These are phyloP conservation scores for Sonneratia alba DNA, from an alignment of 345 rosid genomes.

Conservation along the genomic window DNA sequence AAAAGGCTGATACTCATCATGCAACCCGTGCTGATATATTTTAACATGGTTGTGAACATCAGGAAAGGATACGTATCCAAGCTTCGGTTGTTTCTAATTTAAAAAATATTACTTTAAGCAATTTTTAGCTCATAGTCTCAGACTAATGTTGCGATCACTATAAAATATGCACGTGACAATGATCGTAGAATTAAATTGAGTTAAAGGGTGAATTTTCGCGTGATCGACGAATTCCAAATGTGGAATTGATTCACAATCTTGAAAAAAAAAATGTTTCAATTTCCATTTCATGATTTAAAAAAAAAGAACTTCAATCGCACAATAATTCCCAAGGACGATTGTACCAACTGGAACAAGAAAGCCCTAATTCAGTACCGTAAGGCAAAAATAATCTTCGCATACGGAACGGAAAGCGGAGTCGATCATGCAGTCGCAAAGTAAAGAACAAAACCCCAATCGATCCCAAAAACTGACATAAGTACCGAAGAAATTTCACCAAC, in stretches of 20 bases:
- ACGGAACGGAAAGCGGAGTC: too few relatives aligned
- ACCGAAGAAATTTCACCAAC: conserved; percentile 13
- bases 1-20: neutral
- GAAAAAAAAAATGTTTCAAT: neutral
- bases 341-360: neutral
- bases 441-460: too few relatives aligned
- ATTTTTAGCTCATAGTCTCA: neutral
- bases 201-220: neutral
- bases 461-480: neutral
- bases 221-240: neutral
- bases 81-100: neutral
- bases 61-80: neutral
- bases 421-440: too few relatives aligned
- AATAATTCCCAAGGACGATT: neutral
- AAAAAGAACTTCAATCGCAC: neutral
- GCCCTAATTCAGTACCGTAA: neutral
- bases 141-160: neutral
- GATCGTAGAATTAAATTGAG: too few relatives aligned
- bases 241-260: neutral
- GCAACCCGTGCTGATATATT: neutral
- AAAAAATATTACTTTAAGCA: neutral
- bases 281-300: neutral
- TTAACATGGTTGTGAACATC: too few relatives aligned
- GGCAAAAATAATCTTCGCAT: too few relatives aligned
- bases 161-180: too few relatives aligned